phyloP scores from a whole-genome alignment of 129 eudicot genomes.

The Flaveria brownii region DNA sequence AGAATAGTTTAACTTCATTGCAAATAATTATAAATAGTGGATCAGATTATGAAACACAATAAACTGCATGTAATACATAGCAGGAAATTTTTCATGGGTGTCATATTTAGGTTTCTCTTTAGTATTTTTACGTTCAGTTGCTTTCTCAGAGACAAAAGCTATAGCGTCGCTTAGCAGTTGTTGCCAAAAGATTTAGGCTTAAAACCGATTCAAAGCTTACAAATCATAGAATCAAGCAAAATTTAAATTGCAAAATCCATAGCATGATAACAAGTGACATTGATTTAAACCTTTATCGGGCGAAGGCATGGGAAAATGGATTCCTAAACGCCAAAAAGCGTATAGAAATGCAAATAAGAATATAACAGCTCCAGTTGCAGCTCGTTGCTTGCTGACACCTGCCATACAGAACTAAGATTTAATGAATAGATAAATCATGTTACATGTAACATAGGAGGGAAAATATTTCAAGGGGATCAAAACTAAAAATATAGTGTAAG shows the following conservation, averaged over 20 bases:
- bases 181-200: background rate
- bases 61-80: background rate
- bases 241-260: conserved; percentile 6
- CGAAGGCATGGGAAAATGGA: conserved; percentile 99
- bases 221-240: background rate
- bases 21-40: background rate
- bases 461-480: background rate
- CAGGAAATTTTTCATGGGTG: background rate
- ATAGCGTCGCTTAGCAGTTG: background rate
- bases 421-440: background rate
- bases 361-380: conserved; percentile 85
- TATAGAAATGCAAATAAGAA: conserved; percentile 77
- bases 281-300: conserved; percentile 82
- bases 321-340: conserved; percentile 97
- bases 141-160: background rate
- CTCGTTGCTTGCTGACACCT: conserved; percentile 93
- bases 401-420: conserved; percentile 25
- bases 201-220: background rate
- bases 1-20: conserved; percentile 7
- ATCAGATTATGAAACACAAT: background rate
- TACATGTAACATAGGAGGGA: background rate
- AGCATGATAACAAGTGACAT: conserved; percentile 14
- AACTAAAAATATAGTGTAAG: background rate
- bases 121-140: background rate
- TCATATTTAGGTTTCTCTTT: conserved; percentile 18